Conservation (phyloP, 768 basidiomycete species). For the Hypholoma fasciculare region DNA sequence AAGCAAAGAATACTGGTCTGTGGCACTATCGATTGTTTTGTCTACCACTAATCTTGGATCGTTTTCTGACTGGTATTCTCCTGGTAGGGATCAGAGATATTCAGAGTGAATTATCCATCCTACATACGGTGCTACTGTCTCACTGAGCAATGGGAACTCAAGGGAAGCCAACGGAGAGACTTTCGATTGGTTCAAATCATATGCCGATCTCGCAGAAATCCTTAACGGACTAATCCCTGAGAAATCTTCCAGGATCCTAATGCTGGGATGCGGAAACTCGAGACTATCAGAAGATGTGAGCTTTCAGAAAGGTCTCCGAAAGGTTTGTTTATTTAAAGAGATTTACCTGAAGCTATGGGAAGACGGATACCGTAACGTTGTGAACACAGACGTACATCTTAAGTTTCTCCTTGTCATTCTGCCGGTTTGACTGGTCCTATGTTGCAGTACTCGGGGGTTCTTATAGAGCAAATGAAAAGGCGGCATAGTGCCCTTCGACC, state of each 20-base stretch:
- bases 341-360: constrained; percentile 69
- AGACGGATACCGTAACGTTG: constrained; percentile 79
- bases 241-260: constrained; percentile 61
- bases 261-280: constrained; percentile 87
- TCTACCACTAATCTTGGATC: neutral
- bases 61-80: neutral
- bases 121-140: neutral
- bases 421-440: neutral
- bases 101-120: constrained; percentile 44
- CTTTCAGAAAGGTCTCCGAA: neutral
- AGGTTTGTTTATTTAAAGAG: neutral
- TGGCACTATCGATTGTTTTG: neutral
- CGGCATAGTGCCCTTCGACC: constrained; percentile 51
- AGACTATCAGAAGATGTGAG: constrained; percentile 74
- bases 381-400: constrained; percentile 69
- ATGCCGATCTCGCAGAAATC: constrained; percentile 64
- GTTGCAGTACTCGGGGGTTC: constrained; percentile 67
- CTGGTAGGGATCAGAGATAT: constrained; percentile 67
- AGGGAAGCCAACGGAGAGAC: constrained; percentile 60
- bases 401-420: neutral
- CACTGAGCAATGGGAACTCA: constrained; percentile 2
- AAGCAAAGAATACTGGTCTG: constrained; percentile 69
- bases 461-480: constrained; percentile 72
- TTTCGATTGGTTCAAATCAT: constrained; percentile 90
- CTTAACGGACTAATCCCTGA: constrained; percentile 64